Conservation (phyloP, 2,329 filamentous ascomycete species). For the Colletotrichum ledebouriae region DNA sequence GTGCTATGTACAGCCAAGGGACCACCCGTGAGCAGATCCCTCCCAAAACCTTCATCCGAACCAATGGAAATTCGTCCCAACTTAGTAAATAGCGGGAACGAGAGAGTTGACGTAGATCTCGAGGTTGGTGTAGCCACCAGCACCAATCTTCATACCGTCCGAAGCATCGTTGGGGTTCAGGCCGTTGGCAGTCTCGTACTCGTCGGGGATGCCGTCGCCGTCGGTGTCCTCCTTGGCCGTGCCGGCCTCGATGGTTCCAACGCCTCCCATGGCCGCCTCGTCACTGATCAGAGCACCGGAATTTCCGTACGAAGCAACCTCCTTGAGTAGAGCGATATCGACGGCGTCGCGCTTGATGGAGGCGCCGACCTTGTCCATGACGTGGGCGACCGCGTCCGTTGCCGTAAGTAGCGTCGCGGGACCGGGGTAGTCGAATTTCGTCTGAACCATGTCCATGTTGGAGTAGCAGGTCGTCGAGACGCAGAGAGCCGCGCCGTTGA, state of each 20-base stretch:
- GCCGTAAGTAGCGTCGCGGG: slow-evolving; percentile 56
- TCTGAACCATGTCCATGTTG: slow-evolving; percentile 57
- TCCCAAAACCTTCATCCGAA: not conserved
- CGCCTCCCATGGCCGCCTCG: slow-evolving; percentile 58
- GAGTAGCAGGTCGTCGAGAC: slow-evolving; percentile 60
- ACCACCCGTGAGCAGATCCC: not conserved
- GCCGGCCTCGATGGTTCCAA: slow-evolving; percentile 55
- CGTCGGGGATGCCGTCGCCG: slow-evolving; percentile 64
- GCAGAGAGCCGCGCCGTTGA: slow-evolving; percentile 62
- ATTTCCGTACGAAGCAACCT: slow-evolving; percentile 61
- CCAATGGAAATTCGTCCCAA: not conserved
- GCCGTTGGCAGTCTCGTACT: slow-evolving; percentile 59
- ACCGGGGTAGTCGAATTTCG: slow-evolving; percentile 57
- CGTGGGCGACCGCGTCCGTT: slow-evolving; percentile 55
- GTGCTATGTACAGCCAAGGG: slow-evolving; percentile 25
- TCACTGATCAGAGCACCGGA: slow-evolving; percentile 60
- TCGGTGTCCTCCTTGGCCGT: slow-evolving; percentile 58
- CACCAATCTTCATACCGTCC: slow-evolving; percentile 57
- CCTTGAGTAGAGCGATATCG: slow-evolving; percentile 57
- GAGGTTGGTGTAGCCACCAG: slow-evolving; percentile 60
- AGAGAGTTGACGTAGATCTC: slow-evolving; percentile 66
- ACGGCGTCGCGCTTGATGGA: slow-evolving; percentile 59
- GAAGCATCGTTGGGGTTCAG: slow-evolving; percentile 54
- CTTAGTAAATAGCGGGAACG: slow-evolving; percentile 54
- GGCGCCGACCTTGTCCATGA: slow-evolving; percentile 57